Base-by-base conservation (phyloP, 2,329 filamentous ascomycete genomes). In the Colletotrichum sp. region DNA sequence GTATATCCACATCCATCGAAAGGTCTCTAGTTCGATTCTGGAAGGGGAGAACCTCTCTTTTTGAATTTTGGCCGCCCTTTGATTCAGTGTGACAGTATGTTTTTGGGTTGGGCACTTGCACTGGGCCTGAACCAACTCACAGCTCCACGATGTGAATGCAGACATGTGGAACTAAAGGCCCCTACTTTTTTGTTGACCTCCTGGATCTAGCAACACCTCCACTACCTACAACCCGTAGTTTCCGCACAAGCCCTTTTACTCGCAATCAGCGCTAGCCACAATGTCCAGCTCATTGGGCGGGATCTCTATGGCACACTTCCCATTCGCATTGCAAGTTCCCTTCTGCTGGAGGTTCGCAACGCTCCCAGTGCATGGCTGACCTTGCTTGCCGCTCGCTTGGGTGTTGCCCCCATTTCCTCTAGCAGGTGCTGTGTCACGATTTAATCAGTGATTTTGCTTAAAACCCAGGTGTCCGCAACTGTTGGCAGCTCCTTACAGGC, bases 11-110 rank as follows among this genome's bases (percentile, higher is more conserved):
- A 12, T n/a, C 43, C 15, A 69, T 69, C 67, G 67, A 69, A 69
- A 69, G 67, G 67, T 69, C 67, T 43, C 67, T 69, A 69, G 67
- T 69, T 69, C 67, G 67, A 69, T 69, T 69, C 67, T 69, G 67
- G 67, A 30, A 69, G 67, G 67, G 67, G 67, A 69, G 67, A 69
- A 7, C n/a, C 4, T 9, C 4, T 21, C 21, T 16, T 69, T 61
- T 48, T 69, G 16, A 6, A 3, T 10, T 21, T 36, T 36, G 16
- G n/a, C 43, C 7, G n/a, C 43, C 2, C n/a, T 48, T 5, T 21
- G 10, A 48, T 21, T 21, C 6, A n/a, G 16, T 43, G 36, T 43
- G 36, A n/a, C 18, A 18, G 7, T n/a, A 18, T 43, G 16, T 8
- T 18, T 9, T 43, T 36, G 7, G 36, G 5, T 43, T 1, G 36